These are phyloP conservation scores for Tolypocladium capitatum DNA, from an alignment of 2,329 filamentous ascomycete genomes.

Conservation along the genomic window DNA sequence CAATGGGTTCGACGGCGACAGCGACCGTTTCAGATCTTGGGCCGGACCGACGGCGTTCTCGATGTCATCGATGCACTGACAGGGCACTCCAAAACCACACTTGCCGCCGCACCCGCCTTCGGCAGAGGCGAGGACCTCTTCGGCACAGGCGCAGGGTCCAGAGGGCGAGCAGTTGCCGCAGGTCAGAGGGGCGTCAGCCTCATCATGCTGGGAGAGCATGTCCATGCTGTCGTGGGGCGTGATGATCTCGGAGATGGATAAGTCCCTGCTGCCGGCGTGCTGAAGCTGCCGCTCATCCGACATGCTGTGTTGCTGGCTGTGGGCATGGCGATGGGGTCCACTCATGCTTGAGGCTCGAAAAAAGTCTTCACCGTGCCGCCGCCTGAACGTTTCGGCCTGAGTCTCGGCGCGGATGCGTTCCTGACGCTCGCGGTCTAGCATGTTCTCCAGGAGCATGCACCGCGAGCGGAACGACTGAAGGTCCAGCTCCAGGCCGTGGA, in stretches of 20 bases:
- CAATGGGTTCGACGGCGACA: conserved; percentile 27
- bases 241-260: conserved; percentile 45
- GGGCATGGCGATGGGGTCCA: conserved; percentile 11
- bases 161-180: conserved; percentile 44
- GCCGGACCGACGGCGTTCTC: conserved; percentile 30
- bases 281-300: conserved; percentile 12
- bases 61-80: conserved; percentile 51
- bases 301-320: conserved; percentile 15
- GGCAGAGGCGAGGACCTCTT: conserved; percentile 41
- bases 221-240: conserved; percentile 34
- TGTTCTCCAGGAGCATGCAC: conserved; percentile 49
- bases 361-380: conserved; percentile 14
- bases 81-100: conserved; percentile 49
- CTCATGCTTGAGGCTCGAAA: conserved; percentile 15
- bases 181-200: conserved; percentile 23
- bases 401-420: conserved; percentile 31
- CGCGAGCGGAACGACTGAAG: conserved; percentile 51
- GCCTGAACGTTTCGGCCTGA: conserved; percentile 22
- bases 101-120: conserved; percentile 51
- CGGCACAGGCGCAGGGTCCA: conserved; percentile 44
- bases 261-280: conserved; percentile 21
- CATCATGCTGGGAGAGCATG: conserved; percentile 14
- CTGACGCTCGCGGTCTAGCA: conserved; percentile 45
- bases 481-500: conserved; percentile 48
- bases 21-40: conserved; percentile 33